Base-by-base conservation (phyloP, 768 basidiomycete genomes). In the Lactarius pseudohatsudake region DNA sequence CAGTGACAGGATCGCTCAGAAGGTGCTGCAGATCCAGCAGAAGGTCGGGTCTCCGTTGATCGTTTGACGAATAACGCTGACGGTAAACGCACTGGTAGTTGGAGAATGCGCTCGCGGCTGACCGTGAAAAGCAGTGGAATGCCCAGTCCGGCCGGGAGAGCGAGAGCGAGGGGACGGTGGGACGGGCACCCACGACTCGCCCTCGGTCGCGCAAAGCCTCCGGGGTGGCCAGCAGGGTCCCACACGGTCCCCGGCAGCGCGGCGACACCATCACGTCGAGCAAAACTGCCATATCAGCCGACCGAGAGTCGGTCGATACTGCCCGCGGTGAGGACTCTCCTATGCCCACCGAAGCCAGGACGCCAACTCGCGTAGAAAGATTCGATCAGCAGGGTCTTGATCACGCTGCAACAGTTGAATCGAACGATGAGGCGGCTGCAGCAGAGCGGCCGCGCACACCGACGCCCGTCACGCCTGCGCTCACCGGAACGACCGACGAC, bases 11-110 rank as follows among this genome's bases (percentile, higher is more conserved):
- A 95, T 97, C 63, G 89, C 92, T 30, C 86, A 91, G 75, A 93
- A 94, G 76, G 91, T 97, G 56, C 73, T 90, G 57, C 86, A 90
- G 76, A 96, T 97, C 65, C 94, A 96, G 78, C 87, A 91, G 70
- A 96, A 96, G 86, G 94, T 94, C 54, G 62, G 80, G 76, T 30
- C 38, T n/a, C 58, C 4, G 8, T 61, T 60, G 20, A n/a, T n/a
- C 30, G n/a, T 45, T 28, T 26, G 2, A 59, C 50, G 54, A 13
- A 43, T 20, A 30, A 22, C 7, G 36, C 62, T 71, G 56, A 68
- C 43, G 7, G 40, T 38, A 20, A 20, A 20, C 68, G 30, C 59
- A 10, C 40, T 22, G 22, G n/a, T 67, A 94, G 92, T 80, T 95
- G 63, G 93, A 94, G 75, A 82, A 80, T 43, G 92, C 92, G 4